These are phyloP conservation scores for Simplicillium sp. DNA, from an alignment of 2,329 filamentous ascomycete genomes.

Conservation along the genomic window DNA sequence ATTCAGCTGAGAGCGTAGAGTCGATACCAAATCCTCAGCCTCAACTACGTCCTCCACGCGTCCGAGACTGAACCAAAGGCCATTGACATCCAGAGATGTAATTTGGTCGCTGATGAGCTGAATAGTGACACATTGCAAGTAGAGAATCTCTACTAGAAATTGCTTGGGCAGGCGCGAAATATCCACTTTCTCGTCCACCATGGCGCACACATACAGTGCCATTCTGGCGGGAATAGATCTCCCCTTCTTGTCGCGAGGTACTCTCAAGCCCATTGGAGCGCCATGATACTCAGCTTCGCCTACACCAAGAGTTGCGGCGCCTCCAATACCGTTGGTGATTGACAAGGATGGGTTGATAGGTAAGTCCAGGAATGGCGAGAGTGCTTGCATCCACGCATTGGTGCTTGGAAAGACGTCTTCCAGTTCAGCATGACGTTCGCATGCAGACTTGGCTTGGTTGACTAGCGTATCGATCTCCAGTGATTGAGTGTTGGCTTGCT, in stretches of 20 bases:
- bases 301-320: slow-evolving; percentile 52
- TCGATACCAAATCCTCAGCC: slow-evolving; percentile 32
- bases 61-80: slow-evolving; percentile 35
- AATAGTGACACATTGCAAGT: slow-evolving; percentile 38
- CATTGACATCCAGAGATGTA: slow-evolving; percentile 29
- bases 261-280: slow-evolving; percentile 13
- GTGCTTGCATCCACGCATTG: slow-evolving; percentile 54
- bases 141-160: slow-evolving; percentile 39
- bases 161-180: slow-evolving; percentile 27
- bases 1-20: slow-evolving; percentile 27
- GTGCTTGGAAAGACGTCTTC: slow-evolving; percentile 53
- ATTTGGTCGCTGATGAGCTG: slow-evolving; percentile 47
- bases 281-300: slow-evolving; percentile 24
- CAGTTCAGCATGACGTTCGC: slow-evolving; percentile 15
- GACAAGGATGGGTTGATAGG: slow-evolving; percentile 55
- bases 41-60: slow-evolving; percentile 24
- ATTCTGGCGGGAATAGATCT: slow-evolving; percentile 68
- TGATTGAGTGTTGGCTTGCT: slow-evolving; percentile 36
- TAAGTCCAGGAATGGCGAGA: slow-evolving; percentile 43
- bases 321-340: slow-evolving; percentile 63
- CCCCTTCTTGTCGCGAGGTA: slow-evolving; percentile 55
- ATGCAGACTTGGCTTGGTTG: slow-evolving; percentile 31
- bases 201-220: slow-evolving; percentile 55
- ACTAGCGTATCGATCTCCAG: slow-evolving; percentile 46
- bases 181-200: slow-evolving; percentile 38